Evolutionary conservation across 768 basidiomycete genomes (phyloP).

Genomic region (Kwoniella dendrophila): DNA sequence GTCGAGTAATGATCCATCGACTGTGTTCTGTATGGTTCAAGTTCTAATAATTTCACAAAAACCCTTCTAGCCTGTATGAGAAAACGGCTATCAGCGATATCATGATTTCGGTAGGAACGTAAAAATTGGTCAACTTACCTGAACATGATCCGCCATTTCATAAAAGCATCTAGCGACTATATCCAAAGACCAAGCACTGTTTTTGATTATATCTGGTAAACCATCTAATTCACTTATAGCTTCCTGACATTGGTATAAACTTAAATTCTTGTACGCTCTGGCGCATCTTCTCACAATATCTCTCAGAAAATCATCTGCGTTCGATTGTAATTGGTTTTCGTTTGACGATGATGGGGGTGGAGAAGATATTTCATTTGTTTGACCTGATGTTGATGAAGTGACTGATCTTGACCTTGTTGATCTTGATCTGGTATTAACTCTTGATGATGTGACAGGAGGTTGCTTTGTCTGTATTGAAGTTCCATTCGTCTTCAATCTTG

Average conservation of each 20-base stretch:
- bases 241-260: conserved; percentile 72
- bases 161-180: conserved; percentile 86
- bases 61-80: conserved; percentile 73
- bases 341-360: conserved; percentile 19
- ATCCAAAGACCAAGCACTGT: conserved; percentile 74
- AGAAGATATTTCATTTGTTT: conserved; percentile 26
- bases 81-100: conserved; percentile 18
- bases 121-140: too few relatives aligned
- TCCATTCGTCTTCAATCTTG: conserved; percentile 26
- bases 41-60: conserved; percentile 74
- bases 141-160: conserved; percentile 82
- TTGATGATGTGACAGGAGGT: conserved; percentile 2
- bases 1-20: conserved; percentile 98
- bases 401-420: conserved; percentile 32
- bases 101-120: not conserved
- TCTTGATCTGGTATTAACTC: conserved; percentile 14
- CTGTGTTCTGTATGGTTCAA: conserved; percentile 85
- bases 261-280: conserved; percentile 71
- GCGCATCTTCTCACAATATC: conserved; percentile 80
- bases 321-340: conserved; percentile 53
- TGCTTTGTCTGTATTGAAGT: conserved; percentile 11
- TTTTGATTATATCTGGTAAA: conserved; percentile 72
- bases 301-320: conserved; percentile 82
- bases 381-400: conserved; percentile 40
- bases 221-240: conserved; percentile 76